These are phyloP conservation scores for Arthrocladium fulminans DNA, from an alignment of 2,329 filamentous ascomycete genomes.

Conservation along the genomic window DNA sequence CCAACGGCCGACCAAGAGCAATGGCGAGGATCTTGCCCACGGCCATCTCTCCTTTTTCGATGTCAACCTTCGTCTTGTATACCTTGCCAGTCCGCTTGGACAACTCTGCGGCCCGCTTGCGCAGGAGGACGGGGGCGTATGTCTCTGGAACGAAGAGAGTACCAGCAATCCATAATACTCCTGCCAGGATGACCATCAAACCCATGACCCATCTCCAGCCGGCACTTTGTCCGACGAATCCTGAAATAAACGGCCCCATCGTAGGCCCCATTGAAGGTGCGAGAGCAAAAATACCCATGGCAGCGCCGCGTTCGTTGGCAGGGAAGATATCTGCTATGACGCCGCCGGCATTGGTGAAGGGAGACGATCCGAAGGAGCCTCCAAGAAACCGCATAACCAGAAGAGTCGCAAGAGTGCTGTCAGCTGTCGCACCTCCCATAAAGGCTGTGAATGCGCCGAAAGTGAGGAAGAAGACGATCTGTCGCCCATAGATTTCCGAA, in stretches of 20 bases:
- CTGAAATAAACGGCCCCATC: conserved; percentile 57
- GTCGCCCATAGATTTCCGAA: conserved; percentile 54
- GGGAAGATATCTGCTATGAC: conserved; percentile 54
- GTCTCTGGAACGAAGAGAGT: conserved; percentile 50
- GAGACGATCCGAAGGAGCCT: conserved; percentile 53
- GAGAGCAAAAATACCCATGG: conserved; percentile 55
- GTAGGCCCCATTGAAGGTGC: conserved; percentile 60
- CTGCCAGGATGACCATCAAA: conserved; percentile 55
- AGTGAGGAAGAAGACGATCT: conserved; percentile 51
- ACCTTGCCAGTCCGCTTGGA: conserved; percentile 46
- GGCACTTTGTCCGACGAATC: conserved; percentile 54
- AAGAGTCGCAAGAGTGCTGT: conserved; percentile 50
- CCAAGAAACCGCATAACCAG: conserved; percentile 61
- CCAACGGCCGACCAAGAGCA: conserved; percentile 57
- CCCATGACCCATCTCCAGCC: conserved; percentile 65
- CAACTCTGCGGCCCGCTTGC: conserved; percentile 43
- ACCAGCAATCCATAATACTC: conserved; percentile 49
- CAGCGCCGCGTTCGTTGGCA: conserved; percentile 46
- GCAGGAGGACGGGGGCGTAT: conserved; percentile 49
- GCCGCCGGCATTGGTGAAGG: conserved; percentile 54
- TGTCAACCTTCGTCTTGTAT: conserved; percentile 48
- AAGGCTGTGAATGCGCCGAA: conserved; percentile 53
- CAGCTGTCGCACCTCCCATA: conserved; percentile 50
- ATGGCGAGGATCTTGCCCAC: conserved; percentile 44
- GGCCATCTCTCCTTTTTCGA: conserved; percentile 36